phyloP scores from a whole-genome alignment of 73 alveolate species.

The Tetrahymena malaccensis region DNA sequence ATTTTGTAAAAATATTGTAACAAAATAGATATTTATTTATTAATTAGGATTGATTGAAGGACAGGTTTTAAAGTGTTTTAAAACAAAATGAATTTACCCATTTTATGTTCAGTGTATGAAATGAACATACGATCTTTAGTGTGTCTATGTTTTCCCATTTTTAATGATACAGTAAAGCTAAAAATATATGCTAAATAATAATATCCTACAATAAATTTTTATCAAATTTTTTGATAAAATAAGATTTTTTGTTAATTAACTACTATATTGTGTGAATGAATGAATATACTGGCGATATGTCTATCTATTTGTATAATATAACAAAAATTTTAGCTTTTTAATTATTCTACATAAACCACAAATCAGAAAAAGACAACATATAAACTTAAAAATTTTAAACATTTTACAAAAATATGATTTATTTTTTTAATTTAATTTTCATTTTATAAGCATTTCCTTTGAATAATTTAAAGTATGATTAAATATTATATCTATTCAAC shows the following conservation, averaged over 20 bases:
- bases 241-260: background rate
- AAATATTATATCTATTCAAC: too few species aligned
- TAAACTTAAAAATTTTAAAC: too few species aligned
- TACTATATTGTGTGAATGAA: background rate
- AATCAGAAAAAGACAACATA: background rate
- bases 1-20: background rate
- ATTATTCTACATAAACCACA: background rate
- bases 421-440: too few species aligned
- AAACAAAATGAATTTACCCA: background rate
- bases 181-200: background rate
- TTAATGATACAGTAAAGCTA: background rate
- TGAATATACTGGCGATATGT: background rate
- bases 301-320: background rate
- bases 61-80: background rate
- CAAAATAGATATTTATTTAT: too few species aligned
- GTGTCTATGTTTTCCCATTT: constrained; percentile 79
- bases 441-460: too few species aligned
- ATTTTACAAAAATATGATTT: too few species aligned
- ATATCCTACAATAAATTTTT: background rate
- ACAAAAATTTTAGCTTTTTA: background rate
- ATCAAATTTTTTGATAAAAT: background rate
- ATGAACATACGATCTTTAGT: constrained; percentile 73
- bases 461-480: too few species aligned
- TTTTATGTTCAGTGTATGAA: constrained; percentile 58
- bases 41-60: too few species aligned